Evolutionary conservation across 441 rosid species (phyloP).

Genomic region (Syzygium syzygioides): DNA sequence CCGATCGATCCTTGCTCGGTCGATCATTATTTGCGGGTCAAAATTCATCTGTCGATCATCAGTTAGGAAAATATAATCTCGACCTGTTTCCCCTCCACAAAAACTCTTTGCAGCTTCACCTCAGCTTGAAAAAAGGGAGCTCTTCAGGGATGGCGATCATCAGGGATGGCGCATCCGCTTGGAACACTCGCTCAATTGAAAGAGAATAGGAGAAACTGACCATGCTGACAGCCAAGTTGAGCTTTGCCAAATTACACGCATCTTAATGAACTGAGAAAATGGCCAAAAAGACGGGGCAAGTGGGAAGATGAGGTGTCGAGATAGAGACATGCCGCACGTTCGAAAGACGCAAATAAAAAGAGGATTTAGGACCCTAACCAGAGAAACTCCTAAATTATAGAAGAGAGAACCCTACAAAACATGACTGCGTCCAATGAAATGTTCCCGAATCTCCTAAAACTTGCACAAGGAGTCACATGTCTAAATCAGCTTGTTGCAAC

Average conservation of each 20-base stretch:
- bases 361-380: neutral
- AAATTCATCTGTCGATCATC: neutral
- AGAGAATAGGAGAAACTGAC: neutral
- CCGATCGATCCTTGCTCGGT: neutral
- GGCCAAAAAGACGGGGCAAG: neutral
- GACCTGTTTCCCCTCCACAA: neutral
- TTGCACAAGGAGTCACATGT: slow-evolving; percentile 10
- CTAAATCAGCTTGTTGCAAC: slow-evolving; percentile 20
- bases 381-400: neutral
- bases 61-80: neutral
- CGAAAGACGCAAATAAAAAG: neutral
- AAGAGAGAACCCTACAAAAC: neutral
- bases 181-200: neutral
- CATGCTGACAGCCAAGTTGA: neutral
- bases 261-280: neutral
- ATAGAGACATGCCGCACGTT: neutral
- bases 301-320: neutral
- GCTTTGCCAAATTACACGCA: neutral
- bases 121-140: neutral
- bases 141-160: neutral
- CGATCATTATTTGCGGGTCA: neutral
- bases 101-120: neutral
- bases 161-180: neutral
- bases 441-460: slow-evolving; percentile 1
- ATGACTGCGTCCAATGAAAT: neutral